phyloP scores from a whole-genome alignment of 345 rosid genomes.

The Salix suchowensis region DNA sequence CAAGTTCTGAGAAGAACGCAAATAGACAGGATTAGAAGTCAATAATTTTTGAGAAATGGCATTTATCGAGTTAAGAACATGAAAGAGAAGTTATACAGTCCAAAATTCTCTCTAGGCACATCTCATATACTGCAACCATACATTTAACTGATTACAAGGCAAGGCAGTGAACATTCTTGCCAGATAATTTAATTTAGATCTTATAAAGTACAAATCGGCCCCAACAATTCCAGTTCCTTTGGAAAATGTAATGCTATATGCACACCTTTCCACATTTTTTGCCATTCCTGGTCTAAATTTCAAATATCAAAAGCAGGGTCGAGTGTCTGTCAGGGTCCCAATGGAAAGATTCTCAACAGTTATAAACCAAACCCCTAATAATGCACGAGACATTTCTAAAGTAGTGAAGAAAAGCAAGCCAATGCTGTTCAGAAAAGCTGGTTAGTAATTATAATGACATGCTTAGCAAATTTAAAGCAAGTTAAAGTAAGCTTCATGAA shows the following conservation, averaged over 20 bases:
- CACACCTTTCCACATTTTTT: not conserved
- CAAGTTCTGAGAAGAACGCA: slow-evolving; percentile 52
- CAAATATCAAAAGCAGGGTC: not conserved
- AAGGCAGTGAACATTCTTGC: not conserved
- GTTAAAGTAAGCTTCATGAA: not conserved
- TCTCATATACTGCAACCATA: not conserved
- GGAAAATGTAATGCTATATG: not conserved
- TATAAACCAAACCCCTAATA: slow-evolving; percentile 3
- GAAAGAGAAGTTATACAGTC: not conserved
- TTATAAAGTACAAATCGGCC: not conserved
- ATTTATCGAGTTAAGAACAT: not conserved
- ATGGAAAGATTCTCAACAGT: slow-evolving; percentile 5
- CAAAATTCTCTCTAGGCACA: not conserved
- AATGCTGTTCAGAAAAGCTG: not conserved
- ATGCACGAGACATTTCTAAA: slow-evolving; percentile 2
- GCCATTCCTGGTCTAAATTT: not conserved
- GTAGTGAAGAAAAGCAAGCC: slow-evolving; percentile 4
- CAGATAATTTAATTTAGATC: not conserved
- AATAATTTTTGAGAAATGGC: not conserved
- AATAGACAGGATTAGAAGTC: not conserved
- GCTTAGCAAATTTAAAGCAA: not conserved
- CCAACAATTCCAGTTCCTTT: not conserved
- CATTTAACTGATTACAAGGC: not conserved
- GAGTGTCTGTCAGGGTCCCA: not conserved
- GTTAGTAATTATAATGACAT: not conserved